A percentile compares a stretch with the other conserved stretches of the same genome.
These are phyloP conservation scores for Dichotomocladium elegans DNA, from an alignment of 371 early-diverging fungal genomes.

Conservation along the genomic window DNA sequence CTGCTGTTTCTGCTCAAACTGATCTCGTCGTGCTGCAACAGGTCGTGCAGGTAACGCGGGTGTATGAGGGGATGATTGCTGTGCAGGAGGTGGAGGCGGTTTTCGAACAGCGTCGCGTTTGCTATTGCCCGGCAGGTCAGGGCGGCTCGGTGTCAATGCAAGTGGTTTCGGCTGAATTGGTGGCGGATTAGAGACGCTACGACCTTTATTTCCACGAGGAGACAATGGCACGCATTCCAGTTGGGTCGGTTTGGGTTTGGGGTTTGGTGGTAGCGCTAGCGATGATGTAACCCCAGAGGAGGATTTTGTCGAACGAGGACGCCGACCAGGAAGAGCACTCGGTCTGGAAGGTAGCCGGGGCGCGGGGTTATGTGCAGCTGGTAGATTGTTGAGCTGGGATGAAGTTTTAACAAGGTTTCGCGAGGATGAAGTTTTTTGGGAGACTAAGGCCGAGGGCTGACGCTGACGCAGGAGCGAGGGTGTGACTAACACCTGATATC, in stretches of 20 bases:
- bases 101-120: background rate
- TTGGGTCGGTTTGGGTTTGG: background rate
- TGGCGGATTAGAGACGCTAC: slow-evolving; percentile 6
- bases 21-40: background rate
- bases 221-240: background rate
- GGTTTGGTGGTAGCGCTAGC: background rate
- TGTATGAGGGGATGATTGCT: background rate
- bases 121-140: background rate
- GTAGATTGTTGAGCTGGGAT: slow-evolving; percentile 2
- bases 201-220: background rate
- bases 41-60: background rate
- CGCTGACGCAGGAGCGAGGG: slow-evolving; percentile 35
- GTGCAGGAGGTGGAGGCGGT: background rate
- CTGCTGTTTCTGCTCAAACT: background rate
- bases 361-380: slow-evolving; percentile 25
- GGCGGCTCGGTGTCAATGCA: background rate
- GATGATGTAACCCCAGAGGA: background rate
- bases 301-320: slow-evolving; percentile 4
- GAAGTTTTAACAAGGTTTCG: background rate
- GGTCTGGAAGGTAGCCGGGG: slow-evolving; percentile 41
- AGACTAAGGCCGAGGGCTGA: background rate
- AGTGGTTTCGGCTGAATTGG: slow-evolving; percentile 8
- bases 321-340: slow-evolving; percentile 16
- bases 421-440: slow-evolving; percentile 1
- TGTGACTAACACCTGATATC: slow-evolving; percentile 38